Evolutionary conservation across 1,284 basidiomycete species (phyloP).

Genomic region (Lentinula novae-zelandiae): DNA sequence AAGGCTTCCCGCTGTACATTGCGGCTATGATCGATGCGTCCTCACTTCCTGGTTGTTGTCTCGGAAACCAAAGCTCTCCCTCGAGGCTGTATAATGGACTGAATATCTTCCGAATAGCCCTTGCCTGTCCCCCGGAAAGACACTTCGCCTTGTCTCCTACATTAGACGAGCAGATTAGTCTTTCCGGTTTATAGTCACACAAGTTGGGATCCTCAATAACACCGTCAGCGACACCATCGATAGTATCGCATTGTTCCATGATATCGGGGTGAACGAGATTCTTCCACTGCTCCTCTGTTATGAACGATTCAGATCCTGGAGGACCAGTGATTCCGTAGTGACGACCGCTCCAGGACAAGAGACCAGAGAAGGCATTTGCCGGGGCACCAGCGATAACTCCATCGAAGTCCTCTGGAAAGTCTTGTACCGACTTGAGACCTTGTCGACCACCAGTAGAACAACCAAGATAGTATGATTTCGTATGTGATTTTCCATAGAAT

Average conservation of each 20-base stretch:
- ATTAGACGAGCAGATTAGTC: slow-evolving; percentile 19
- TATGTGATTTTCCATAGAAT: slow-evolving; percentile 15
- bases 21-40: neutral
- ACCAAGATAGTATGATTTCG: slow-evolving; percentile 17
- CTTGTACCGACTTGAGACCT: slow-evolving; percentile 15
- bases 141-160: slow-evolving; percentile 22
- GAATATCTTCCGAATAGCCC: slow-evolving; percentile 28
- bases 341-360: slow-evolving; percentile 8
- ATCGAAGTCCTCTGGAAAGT: slow-evolving; percentile 18
- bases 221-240: slow-evolving; percentile 7
- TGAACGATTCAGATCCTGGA: neutral
- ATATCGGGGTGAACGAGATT: slow-evolving; percentile 5
- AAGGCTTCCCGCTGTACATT: slow-evolving; percentile 10
- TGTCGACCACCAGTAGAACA: slow-evolving; percentile 20
- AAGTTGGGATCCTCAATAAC: slow-evolving; percentile 12
- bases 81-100: slow-evolving; percentile 25
- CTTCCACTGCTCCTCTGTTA: slow-evolving; percentile 1
- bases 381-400: slow-evolving; percentile 19
- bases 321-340: slow-evolving; percentile 5
- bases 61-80: slow-evolving; percentile 27
- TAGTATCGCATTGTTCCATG: slow-evolving; percentile 1
- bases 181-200: slow-evolving; percentile 30
- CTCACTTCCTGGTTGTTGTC: slow-evolving; percentile 17
- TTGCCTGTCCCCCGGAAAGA: slow-evolving; percentile 23
- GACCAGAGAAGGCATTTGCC: slow-evolving; percentile 11